Percentiles rank a stretch among this genome's conserved stretches.
These are phyloP conservation scores for Phoma sp. DNA, from an alignment of 2,329 filamentous ascomycete genomes.

Conservation along the genomic window DNA sequence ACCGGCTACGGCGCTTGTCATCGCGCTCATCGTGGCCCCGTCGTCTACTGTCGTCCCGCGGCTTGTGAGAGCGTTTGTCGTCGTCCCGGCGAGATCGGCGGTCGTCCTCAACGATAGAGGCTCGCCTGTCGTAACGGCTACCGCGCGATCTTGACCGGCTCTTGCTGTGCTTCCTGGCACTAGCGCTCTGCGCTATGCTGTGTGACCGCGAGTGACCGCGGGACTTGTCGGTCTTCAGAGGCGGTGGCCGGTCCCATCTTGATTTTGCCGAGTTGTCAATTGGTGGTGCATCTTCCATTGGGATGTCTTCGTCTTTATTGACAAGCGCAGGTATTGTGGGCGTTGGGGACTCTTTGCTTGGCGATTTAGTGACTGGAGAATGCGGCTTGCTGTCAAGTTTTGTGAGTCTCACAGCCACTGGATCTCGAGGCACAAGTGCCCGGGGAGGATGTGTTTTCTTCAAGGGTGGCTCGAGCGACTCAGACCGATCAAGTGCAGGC, in stretches of 20 bases:
- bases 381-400: constrained; percentile 39
- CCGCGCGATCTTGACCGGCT: constrained; percentile 42
- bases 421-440: constrained; percentile 45
- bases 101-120: constrained; percentile 33
- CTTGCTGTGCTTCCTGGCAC: constrained; percentile 35
- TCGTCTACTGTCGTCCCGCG: constrained; percentile 33
- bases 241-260: constrained; percentile 37
- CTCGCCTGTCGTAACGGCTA: constrained; percentile 39
- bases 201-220: constrained; percentile 41
- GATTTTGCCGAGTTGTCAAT: constrained; percentile 25
- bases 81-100: constrained; percentile 34
- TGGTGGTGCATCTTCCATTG: constrained; percentile 37
- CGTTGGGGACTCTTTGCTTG: constrained; percentile 33
- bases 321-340: constrained; percentile 17
- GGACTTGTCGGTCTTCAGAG: constrained; percentile 30
- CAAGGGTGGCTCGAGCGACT: constrained; percentile 48
- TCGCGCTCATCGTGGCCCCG: constrained; percentile 16
- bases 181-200: constrained; percentile 40
- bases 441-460: constrained; percentile 47
- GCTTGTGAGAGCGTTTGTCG: constrained; percentile 35
- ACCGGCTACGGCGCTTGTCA: constrained; percentile 38
- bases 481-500: constrained; percentile 46
- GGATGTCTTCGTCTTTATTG: constrained; percentile 30
- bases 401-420: constrained; percentile 35
- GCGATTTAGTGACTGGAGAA: constrained; percentile 31